Percentiles rank a stretch among this genome's conserved stretches.
These are phyloP conservation scores for Aeminium ludgeri DNA, from an alignment of 495 filamentous ascomycete species.

Conservation along the genomic window DNA sequence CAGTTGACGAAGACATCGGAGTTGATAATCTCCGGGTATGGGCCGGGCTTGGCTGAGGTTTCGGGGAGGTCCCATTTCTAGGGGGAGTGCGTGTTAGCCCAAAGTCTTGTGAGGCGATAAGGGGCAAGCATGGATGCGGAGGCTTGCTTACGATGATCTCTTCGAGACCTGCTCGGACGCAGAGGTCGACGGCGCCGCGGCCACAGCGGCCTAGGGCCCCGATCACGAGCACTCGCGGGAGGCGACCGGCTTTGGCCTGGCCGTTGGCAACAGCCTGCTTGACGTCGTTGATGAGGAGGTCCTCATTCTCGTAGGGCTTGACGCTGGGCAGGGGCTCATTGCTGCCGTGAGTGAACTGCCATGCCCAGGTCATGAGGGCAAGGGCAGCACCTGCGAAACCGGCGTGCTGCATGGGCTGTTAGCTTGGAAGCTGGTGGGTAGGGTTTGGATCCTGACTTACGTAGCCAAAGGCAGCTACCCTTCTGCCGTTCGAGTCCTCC, in stretches of 20 bases:
- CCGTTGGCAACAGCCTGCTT: slow-evolving; percentile 47
- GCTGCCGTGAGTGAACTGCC: slow-evolving; percentile 56
- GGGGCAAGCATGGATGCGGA: not conserved
- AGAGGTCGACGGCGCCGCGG: slow-evolving; percentile 65
- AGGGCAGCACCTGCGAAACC: slow-evolving; percentile 57
- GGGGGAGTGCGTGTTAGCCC: slow-evolving; percentile 36
- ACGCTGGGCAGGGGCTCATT: slow-evolving; percentile 49
- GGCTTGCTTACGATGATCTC: slow-evolving; percentile 9
- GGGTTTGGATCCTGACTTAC: not conserved
- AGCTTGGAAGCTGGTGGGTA: slow-evolving; percentile 1
- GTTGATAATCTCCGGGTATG: slow-evolving; percentile 75
- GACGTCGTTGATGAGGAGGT: slow-evolving; percentile 53
- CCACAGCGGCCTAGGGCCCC: slow-evolving; percentile 73
- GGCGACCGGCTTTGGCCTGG: slow-evolving; percentile 35
- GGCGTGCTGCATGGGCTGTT: slow-evolving; percentile 13
- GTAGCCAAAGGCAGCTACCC: slow-evolving; percentile 56
- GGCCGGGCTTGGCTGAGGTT: slow-evolving; percentile 61
- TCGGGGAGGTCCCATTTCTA: slow-evolving; percentile 87
- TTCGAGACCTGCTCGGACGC: slow-evolving; percentile 55
- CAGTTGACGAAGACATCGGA: slow-evolving; percentile 48
- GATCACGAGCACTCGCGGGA: slow-evolving; percentile 41
- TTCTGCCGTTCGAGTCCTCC: slow-evolving; percentile 47
- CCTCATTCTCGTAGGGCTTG: slow-evolving; percentile 59
- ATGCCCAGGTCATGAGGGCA: slow-evolving; percentile 76
- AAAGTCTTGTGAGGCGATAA: no score